Evolutionary conservation across 805 yeast genomes (phyloP), one percentile per base, ranked within the genome.

Genomic region (Yamadazyma sp.): DNA sequence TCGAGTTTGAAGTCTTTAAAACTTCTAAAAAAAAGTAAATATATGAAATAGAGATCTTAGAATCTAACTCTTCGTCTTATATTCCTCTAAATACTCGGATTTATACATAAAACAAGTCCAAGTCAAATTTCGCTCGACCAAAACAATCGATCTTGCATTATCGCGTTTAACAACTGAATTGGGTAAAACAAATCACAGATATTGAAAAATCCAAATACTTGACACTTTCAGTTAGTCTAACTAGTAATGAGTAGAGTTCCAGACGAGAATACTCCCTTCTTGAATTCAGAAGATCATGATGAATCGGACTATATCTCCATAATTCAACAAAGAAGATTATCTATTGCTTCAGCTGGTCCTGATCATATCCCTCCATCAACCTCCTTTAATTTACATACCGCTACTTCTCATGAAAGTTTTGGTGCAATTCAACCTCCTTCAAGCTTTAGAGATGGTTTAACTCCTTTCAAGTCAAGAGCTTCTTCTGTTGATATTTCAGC

Each of bases 291-390:
- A 23, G 38, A 36, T 14, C 50, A 47, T 10, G 60, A 56, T 32
- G 72, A 64, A 18, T 45, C 45, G 18, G 73, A 68, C 10, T 51
- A 67, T 34, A 51, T 64, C 17, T 49, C 62, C 10, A 65, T 63
- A 38, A 63, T 68, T 32, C 65, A 62, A 42, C 60, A 56, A 33
- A 41, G 72, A 29, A 49, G 73, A 45, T 56, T 55, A 6, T 65
- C 71, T 8, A 61, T 68, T 23, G 63, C 57, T 7, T 56, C 62
- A 1, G 55, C 45, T 18, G 64, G 65, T 4, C 43, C 57, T 16
- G 52, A 49, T 18, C 39, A 27, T 17, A 44, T 39, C 24, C 58
- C 49, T 9, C 29, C 38, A 4, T 7, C 29, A 8, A 14, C 29
- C 11, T 12, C 38, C 2, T 31, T 29, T 17, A 9, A 31, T 23